Evolutionary conservation across 2,329 filamentous ascomycete genomes (phyloP).

Genomic region (Achaetomium macrosporum): DNA sequence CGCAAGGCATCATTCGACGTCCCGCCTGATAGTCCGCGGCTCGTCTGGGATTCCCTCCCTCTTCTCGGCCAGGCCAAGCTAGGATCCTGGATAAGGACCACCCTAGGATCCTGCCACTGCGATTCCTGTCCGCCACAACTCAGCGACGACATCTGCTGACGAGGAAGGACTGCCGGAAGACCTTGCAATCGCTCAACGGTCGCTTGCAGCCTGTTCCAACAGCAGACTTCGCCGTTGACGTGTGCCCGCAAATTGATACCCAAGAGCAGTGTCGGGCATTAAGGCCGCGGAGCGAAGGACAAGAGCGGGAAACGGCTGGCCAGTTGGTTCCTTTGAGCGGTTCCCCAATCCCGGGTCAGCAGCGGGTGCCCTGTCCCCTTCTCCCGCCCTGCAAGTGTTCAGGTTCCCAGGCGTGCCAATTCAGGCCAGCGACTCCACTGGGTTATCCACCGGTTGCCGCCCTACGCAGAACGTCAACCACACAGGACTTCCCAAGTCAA

Average conservation of each 20-base stretch:
- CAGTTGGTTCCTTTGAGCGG: constrained; percentile 8
- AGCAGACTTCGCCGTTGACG: constrained; percentile 7
- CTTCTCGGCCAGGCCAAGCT: constrained; percentile 8
- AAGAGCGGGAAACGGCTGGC: constrained; percentile 8
- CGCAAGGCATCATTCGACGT: constrained; percentile 16
- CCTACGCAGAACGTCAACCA: constrained; percentile 23
- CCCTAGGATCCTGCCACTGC: constrained; percentile 8
- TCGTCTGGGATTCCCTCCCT: constrained; percentile 3
- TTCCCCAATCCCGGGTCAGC: constrained; percentile 11
- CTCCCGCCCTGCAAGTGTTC: constrained; percentile 9
- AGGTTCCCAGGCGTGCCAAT: constrained; percentile 3
- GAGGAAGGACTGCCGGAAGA: neutral
- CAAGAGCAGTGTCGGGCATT: constrained; percentile 26
- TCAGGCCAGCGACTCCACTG: constrained; percentile 16
- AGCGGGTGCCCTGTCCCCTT: constrained; percentile 13
- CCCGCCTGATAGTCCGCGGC: constrained; percentile 12
- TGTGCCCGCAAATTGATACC: constrained; percentile 22
- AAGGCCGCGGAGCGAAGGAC: constrained; percentile 20
- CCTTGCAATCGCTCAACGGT: neutral
- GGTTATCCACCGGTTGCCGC: constrained; percentile 22
- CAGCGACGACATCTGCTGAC: neutral
- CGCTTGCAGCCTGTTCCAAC: constrained; percentile 5
- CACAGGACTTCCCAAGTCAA: constrained; percentile 23
- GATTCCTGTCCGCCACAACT: constrained; percentile 1
- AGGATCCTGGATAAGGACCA: too few species aligned